Evolutionary conservation across 1,139 yeast species (phyloP).

Genomic region (Nadsonia starkeyi-henricii): DNA sequence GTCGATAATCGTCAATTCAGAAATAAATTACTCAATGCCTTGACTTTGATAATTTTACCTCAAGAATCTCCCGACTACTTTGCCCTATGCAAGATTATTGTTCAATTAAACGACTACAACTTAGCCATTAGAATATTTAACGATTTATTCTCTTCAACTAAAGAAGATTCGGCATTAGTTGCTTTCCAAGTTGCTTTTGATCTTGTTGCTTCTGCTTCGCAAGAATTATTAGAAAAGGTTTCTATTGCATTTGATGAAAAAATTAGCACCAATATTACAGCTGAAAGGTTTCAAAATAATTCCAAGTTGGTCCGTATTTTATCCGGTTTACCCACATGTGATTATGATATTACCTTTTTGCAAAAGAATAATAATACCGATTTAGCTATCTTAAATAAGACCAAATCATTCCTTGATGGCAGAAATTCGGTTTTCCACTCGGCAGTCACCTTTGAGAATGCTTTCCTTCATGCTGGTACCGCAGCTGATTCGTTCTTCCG

Average conservation of each 20-base stretch:
- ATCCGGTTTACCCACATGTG: conserved; percentile 91
- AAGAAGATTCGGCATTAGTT: conserved; percentile 31
- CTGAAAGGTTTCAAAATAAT: conserved; percentile 18
- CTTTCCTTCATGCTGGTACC: conserved; percentile 93
- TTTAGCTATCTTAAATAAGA: conserved; percentile 61
- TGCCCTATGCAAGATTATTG: conserved; percentile 71
- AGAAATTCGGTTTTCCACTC: conserved; percentile 90
- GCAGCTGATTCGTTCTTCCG: conserved; percentile 90
- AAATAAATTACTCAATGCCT: conserved; percentile 42
- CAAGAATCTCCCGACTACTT: conserved; percentile 63
- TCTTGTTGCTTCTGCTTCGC: conserved; percentile 85
- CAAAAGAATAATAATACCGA: conserved; percentile 83
- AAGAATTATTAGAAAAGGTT: conserved; percentile 64
- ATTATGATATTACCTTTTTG: conserved; percentile 77
- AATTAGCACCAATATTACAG: conserved; percentile 13
- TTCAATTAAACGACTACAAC: conserved; percentile 65
- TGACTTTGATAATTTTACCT: conserved; percentile 46
- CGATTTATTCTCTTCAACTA: conserved; percentile 33
- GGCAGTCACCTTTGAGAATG: conserved; percentile 90
- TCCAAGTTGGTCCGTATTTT: conserved; percentile 51
- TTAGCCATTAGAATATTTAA: conserved; percentile 59
- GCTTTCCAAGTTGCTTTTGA: conserved; percentile 96
- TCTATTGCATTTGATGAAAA: conserved; percentile 29
- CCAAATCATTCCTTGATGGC: conserved; percentile 76
- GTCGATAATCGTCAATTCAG: conserved; percentile 56